A percentile compares a stretch with the other conserved stretches of the same genome.
Conservation (phyloP, 495 filamentous ascomycete species). For the Trichoderma parareesei region DNA sequence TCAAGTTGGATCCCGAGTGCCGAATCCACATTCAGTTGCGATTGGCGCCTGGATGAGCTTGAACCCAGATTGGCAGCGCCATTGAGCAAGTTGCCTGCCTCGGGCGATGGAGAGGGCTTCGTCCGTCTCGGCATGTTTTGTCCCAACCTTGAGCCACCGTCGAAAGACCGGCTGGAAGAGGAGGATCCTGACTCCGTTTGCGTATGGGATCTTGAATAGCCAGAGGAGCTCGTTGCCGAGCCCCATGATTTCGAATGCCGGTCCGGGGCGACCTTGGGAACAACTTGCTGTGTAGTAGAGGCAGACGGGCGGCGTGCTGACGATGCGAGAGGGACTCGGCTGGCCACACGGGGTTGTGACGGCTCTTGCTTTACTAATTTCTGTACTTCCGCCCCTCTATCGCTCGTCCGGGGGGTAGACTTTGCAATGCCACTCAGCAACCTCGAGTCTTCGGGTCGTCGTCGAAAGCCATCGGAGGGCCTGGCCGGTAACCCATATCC, state of each 20-base stretch:
- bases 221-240: slow-evolving; percentile 13
- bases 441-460: slow-evolving; percentile 16
- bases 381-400: slow-evolving; percentile 16
- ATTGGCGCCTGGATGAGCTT: slow-evolving; percentile 30
- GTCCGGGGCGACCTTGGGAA: slow-evolving; percentile 7
- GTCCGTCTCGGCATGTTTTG: slow-evolving; percentile 40
- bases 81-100: slow-evolving; percentile 21
- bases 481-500: slow-evolving; percentile 22
- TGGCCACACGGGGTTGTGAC: slow-evolving; percentile 12
- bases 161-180: slow-evolving; percentile 9
- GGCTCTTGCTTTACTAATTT: slow-evolving; percentile 11
- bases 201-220: slow-evolving; percentile 12
- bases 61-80: slow-evolving; percentile 28
- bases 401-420: slow-evolving; percentile 16
- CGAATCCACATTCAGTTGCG: slow-evolving; percentile 24
- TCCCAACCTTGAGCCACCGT: slow-evolving; percentile 17
- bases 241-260: slow-evolving; percentile 19
- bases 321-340: slow-evolving; percentile 17
- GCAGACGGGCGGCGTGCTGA: slow-evolving; percentile 12
- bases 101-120: slow-evolving; percentile 35
- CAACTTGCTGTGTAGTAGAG: slow-evolving; percentile 4
- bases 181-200: slow-evolving; percentile 14
- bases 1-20: slow-evolving; percentile 24
- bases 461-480: slow-evolving; percentile 17
- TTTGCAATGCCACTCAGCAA: slow-evolving; percentile 12